Conservation (phyloP, 176 grass and related monocot genomes). For the Hyparrhenia diplandra region DNA sequence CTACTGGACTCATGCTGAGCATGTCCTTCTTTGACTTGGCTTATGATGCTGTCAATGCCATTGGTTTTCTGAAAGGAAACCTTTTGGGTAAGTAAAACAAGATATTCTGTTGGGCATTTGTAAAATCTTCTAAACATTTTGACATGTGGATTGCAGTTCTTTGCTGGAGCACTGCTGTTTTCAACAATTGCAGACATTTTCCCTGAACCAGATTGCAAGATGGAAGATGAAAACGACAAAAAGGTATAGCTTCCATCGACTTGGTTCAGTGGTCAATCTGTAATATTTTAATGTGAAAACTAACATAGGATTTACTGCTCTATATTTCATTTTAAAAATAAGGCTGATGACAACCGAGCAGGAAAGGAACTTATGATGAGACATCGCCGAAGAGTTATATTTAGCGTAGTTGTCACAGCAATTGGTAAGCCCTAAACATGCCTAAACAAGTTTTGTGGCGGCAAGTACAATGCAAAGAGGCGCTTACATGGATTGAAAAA, state of each 20-base stretch:
- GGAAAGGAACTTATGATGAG: conserved; percentile 67
- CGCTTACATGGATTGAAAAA: no score
- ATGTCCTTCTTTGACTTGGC: conserved; percentile 96
- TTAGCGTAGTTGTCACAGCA: conserved; percentile 72
- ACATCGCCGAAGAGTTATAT: conserved; percentile 70
- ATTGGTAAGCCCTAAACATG: conserved; percentile 39
- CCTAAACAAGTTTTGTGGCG: neutral
- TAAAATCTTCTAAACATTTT: conserved; percentile 4
- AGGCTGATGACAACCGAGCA: conserved; percentile 29
- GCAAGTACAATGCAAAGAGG: no score
- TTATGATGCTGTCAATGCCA: conserved; percentile 79
- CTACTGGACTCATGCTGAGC: conserved; percentile 90
- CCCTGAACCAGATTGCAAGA: conserved; percentile 50
- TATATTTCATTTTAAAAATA: conserved; percentile 20
- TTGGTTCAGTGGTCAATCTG: neutral
- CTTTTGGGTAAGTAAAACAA: conserved; percentile 66
- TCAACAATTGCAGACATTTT: conserved; percentile 65
- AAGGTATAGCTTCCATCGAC: conserved; percentile 28
- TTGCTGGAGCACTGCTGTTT: conserved; percentile 69
- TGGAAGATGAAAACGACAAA: conserved; percentile 42
- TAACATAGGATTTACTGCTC: neutral
- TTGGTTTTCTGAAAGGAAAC: conserved; percentile 92
- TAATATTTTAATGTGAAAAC: neutral
- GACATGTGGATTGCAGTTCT: conserved; percentile 47
- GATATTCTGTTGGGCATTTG: neutral